phyloP scores from a whole-genome alignment of 306 rosid species.

The Acmispon strigosus region DNA sequence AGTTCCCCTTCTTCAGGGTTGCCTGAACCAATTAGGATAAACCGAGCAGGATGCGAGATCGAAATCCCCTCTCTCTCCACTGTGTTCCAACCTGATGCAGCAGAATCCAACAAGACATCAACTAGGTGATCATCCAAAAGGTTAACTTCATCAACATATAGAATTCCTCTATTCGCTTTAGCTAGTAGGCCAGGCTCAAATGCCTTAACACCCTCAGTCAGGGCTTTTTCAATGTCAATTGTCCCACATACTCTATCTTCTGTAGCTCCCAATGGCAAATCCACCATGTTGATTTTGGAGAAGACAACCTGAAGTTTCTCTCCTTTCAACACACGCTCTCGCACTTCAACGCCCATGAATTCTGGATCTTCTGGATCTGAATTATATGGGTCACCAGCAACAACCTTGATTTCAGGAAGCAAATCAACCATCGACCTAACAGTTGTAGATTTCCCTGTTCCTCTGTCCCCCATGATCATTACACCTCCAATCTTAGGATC shows the following conservation, averaged over 20 bases:
- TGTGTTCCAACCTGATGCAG: constrained; percentile 99
- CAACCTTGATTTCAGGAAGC: constrained; percentile 84
- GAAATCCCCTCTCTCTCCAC: constrained; percentile 98
- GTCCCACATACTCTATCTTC: constrained; percentile 97
- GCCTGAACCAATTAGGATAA: constrained; percentile 88
- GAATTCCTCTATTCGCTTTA: constrained; percentile 93
- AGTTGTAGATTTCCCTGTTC: constrained; percentile 88
- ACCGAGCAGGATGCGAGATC: constrained; percentile 90
- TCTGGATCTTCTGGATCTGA: constrained; percentile 96
- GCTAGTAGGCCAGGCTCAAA: constrained; percentile 94
- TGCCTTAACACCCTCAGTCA: constrained; percentile 90
- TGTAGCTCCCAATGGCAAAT: constrained; percentile 91
- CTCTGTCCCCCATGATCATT: constrained; percentile 98
- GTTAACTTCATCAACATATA: constrained; percentile 91
- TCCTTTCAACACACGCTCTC: constrained; percentile 61
- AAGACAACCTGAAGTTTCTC: constrained; percentile 50
- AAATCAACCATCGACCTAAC: constrained; percentile 86
- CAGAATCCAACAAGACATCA: constrained; percentile 89
- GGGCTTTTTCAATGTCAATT: constrained; percentile 93
- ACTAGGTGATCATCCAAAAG: constrained; percentile 94
- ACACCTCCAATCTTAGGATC: constrained; percentile 97
- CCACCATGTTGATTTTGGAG: constrained; percentile 92
- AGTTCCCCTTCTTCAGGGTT: constrained; percentile 99
- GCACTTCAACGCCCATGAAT: constrained; percentile 79
- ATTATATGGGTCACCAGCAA: constrained; percentile 80